Evolutionary conservation across 1,284 basidiomycete species (phyloP), one percentile per base, ranked within the genome.

Genomic region (Entoloma clypeatum): DNA sequence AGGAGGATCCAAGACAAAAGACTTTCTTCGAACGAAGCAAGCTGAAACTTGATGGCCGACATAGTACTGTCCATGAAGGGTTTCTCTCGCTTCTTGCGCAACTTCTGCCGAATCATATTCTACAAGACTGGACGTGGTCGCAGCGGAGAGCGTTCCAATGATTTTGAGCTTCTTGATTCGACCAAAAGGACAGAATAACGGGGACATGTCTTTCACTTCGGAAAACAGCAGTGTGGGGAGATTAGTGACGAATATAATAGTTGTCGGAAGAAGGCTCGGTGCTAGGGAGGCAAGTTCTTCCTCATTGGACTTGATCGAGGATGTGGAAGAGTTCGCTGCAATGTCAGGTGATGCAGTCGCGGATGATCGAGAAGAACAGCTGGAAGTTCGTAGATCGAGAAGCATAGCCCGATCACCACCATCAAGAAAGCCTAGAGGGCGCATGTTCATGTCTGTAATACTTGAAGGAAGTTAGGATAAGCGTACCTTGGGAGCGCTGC

Each of bases 171-270:
- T 72, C 54, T 79, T 78, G 54, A 86, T 75, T 18, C 68, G 65
- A 22, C 84, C 84, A 54, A 82, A 87, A 14, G 84, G 84, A 57
- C 69, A 76, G 42, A 88, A 71, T 29, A 87, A 67, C n/a, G 85
- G 83, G 36, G 80, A 71, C 45, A 87, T 60, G 57, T 87, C 84
- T 37, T 74, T 69, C 40, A 68, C 59, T 49, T 81, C 72, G 44
- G 79, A 77, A 60, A 87, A 87, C 23, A 87, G 60, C 35, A 85
- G 51, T 27, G 71, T 68, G 31, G 84, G 79, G 46, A 88, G 63
- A 48, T 86, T 83, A 41, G 68, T 72, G 39, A 86, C 77, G 38
- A 85, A 63, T 43, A 86, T 54, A 34, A 69, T 72, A n/a, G 66
- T 57, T 4, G 77, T 74, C 14, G 77, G 69, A 16, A 59, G 41